Evolutionary conservation across 306 rosid genomes (phyloP).

Genomic region (Echinosophora koreensis): DNA sequence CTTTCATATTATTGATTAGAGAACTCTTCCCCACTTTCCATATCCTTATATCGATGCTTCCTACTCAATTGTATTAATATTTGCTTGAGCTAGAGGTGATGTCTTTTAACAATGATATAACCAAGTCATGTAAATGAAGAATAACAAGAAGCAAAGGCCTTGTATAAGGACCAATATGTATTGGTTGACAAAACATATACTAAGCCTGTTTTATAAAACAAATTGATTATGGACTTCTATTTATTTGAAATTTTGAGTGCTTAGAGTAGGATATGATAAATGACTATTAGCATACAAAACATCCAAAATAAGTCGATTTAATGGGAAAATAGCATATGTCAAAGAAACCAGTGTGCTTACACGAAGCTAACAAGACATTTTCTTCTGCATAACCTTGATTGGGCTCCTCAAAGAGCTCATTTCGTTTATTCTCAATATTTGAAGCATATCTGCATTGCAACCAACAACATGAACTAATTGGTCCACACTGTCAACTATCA

Average conservation of each 20-base stretch:
- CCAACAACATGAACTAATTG: background rate
- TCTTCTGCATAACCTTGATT: slow-evolving; percentile 73
- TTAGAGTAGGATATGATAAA: slow-evolving; percentile 28
- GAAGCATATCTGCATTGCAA: slow-evolving; percentile 68
- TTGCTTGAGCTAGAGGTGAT: slow-evolving; percentile 9
- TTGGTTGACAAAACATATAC: slow-evolving; percentile 7
- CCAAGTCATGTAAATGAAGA: slow-evolving; percentile 14
- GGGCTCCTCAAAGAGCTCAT: slow-evolving; percentile 89
- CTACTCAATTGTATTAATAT: background rate
- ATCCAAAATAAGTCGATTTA: background rate
- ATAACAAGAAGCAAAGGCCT: slow-evolving; percentile 25
- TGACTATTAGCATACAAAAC: slow-evolving; percentile 10
- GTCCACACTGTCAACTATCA: slow-evolving; percentile 31
- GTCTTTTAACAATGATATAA: slow-evolving; percentile 28
- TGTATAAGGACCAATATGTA: slow-evolving; percentile 15
- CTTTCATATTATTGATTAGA: background rate
- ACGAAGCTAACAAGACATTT: slow-evolving; percentile 88
- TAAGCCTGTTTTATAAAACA: slow-evolving; percentile 18
- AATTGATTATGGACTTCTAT: slow-evolving; percentile 19
- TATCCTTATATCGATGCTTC: background rate
- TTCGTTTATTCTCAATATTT: slow-evolving; percentile 73
- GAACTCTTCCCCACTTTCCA: slow-evolving; percentile 29
- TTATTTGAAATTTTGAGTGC: slow-evolving; percentile 26
- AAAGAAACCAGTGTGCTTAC: slow-evolving; percentile 58
- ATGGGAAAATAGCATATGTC: background rate